Conservation (phyloP, 805 yeast species). For the Jamesozyma rosinii region DNA sequence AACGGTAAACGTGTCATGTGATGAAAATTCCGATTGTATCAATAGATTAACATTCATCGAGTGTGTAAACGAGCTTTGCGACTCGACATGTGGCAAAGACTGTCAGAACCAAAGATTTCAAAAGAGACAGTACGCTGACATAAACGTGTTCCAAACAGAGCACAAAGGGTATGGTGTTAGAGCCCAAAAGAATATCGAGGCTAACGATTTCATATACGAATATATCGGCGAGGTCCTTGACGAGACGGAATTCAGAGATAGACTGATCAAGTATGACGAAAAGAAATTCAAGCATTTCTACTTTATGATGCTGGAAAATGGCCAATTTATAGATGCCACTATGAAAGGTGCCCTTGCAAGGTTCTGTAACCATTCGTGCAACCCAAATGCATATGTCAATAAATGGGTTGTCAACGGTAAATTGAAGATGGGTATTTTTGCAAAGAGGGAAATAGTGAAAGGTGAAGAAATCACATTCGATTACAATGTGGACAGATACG, state of each 20-base stretch:
- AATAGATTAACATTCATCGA: slow-evolving; percentile 88
- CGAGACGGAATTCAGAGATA: slow-evolving; percentile 59
- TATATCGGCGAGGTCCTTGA: slow-evolving; percentile 91
- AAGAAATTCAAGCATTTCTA: slow-evolving; percentile 72
- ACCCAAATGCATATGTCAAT: slow-evolving; percentile 89
- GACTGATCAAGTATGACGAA: slow-evolving; percentile 67
- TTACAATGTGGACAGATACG: slow-evolving; percentile 92
- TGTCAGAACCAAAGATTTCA: slow-evolving; percentile 91
- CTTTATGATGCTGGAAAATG: slow-evolving; percentile 90
- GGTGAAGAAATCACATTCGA: slow-evolving; percentile 83
- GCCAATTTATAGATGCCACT: slow-evolving; percentile 93
- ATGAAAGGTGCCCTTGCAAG: slow-evolving; percentile 79
- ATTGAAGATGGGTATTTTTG: slow-evolving; percentile 88
- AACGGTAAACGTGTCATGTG: slow-evolving; percentile 57
- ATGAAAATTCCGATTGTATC: slow-evolving; percentile 79
- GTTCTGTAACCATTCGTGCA: slow-evolving; percentile 90
- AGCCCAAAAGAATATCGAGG: slow-evolving; percentile 49
- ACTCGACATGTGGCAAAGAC: slow-evolving; percentile 53
- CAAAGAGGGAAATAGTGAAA: slow-evolving; percentile 55
- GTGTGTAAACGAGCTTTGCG: slow-evolving; percentile 61
- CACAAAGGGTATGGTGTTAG: slow-evolving; percentile 85
- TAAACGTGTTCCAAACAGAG: slow-evolving; percentile 78
- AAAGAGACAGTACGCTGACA: slow-evolving; percentile 55
- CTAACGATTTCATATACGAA: slow-evolving; percentile 74
- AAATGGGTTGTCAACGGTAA: slow-evolving; percentile 95